A percentile compares a stretch with the other conserved stretches of the same genome.
Evolutionary conservation across 768 basidiomycete genomes (phyloP).

Genomic region (Strobilomyces echinocephalus): DNA sequence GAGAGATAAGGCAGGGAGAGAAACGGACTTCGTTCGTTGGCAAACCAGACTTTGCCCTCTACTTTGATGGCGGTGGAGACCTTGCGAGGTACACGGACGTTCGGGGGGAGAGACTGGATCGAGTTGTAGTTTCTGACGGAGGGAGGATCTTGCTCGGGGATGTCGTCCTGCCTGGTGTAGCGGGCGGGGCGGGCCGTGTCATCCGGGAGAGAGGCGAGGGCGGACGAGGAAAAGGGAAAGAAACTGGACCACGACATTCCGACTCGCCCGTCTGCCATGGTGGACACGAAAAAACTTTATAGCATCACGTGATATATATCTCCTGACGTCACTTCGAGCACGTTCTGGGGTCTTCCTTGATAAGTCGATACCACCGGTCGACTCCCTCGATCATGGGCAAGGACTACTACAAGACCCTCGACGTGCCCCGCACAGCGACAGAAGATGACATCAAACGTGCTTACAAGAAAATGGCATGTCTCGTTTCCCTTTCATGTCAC

Average conservation of each 20-base stretch:
- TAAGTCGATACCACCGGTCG: neutral
- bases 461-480: slow-evolving; percentile 83
- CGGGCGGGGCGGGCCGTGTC: slow-evolving; percentile 34
- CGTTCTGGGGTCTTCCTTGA: slow-evolving; percentile 31
- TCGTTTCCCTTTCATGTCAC: neutral
- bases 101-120: slow-evolving; percentile 58
- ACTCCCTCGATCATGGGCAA: slow-evolving; percentile 39
- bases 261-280: slow-evolving; percentile 31
- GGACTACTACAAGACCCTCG: slow-evolving; percentile 87
- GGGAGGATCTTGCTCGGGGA: slow-evolving; percentile 54
- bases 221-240: slow-evolving; percentile 66
- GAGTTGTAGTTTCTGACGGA: slow-evolving; percentile 72
- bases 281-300: neutral
- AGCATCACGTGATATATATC: slow-evolving; percentile 5
- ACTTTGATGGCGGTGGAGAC: slow-evolving; percentile 78
- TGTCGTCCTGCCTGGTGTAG: slow-evolving; percentile 69
- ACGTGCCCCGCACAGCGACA: slow-evolving; percentile 62
- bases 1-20: neutral
- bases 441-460: slow-evolving; percentile 92
- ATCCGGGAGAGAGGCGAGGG: slow-evolving; percentile 47
- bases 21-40: slow-evolving; percentile 81
- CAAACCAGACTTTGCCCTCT: slow-evolving; percentile 96
- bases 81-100: slow-evolving; percentile 77
- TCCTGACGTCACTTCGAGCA: slow-evolving; percentile 28
- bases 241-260: slow-evolving; percentile 61